Base-by-base conservation (phyloP, 1,284 basidiomycete genomes). In the Sporisorium exsertum region DNA sequence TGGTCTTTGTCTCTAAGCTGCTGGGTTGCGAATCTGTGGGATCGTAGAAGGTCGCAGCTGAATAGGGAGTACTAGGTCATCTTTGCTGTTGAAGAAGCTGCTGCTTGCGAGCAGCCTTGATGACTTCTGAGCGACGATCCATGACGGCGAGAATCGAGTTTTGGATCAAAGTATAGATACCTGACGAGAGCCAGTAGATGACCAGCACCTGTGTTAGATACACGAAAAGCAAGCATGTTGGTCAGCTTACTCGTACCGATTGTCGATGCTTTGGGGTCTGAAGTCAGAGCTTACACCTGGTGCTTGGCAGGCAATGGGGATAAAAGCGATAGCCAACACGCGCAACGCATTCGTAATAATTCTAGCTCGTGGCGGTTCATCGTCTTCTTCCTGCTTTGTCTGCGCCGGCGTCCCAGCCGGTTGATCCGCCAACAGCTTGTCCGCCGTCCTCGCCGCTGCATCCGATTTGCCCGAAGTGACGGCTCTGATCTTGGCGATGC, bases 171-270 rank as follows among this genome's bases (percentile, higher is more conserved):
- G 93, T 93, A 82, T 92, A 93, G 20, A 89, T 85, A 26, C 93
- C 92, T 8, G 93, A 94, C 6, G 92, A 91, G 3, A 92, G 87
- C 94, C 94, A 95, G 83, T 94, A 95, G 20, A 94, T 79, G 50
- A 91, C 88, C 20, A 95, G 88, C 53, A 91, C 90, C 92, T 94
- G 61, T 32, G 27, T n/a, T n/a, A n/a, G n/a, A 13, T 33, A 7
- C 9, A 42, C 22, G 26, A 12, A 10, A 27, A 40, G 27, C 32
- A 35, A 20, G 16, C 20, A 35, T 1, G 20, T 12, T 6, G 22
- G 58, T 49, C 27, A 57, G 56, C 42, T 26, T 37, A 29, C 33
- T 33, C 24, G 8, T 5, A 18, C 18, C 29, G 7, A 20, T 3
- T 9, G 13, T n/a, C 10, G 13, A 12, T 20, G 18, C 9, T 32